A percentile compares a stretch with the other conserved stretches of the same genome.
phyloP scores from a whole-genome alignment of 306 rosid species.

The Mimosa bimucronata region DNA sequence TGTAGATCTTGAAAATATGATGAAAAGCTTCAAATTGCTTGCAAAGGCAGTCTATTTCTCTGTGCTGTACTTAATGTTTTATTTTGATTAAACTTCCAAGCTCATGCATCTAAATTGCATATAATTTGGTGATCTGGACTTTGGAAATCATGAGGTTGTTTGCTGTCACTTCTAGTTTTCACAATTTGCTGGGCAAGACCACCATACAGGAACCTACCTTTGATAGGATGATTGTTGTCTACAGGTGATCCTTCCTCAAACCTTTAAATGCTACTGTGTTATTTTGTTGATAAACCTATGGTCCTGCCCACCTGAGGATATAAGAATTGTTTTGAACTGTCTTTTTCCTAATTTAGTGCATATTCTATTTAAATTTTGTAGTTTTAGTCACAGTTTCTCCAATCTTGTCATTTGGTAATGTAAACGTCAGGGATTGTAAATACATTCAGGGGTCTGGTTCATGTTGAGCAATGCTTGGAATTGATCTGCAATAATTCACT shows the following conservation, averaged over 20 bases:
- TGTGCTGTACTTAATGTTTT: neutral
- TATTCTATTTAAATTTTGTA: neutral
- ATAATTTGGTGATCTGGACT: conserved; percentile 18
- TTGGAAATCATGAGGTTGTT: conserved; percentile 30
- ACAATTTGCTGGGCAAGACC: conserved; percentile 62
- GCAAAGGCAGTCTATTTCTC: neutral
- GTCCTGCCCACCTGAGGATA: neutral
- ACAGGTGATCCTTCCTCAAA: conserved; percentile 58
- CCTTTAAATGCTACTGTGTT: neutral
- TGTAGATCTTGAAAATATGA: neutral
- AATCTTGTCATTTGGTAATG: neutral
- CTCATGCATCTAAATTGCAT: conserved; percentile 15
- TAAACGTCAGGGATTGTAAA: neutral
- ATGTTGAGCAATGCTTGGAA: conserved; percentile 10
- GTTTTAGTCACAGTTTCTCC: neutral
- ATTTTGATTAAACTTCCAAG: neutral
- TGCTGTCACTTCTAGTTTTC: conserved; percentile 47
- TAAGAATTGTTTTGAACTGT: conserved; percentile 8
- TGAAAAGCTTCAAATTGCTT: conserved; percentile 1
- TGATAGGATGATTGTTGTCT: conserved; percentile 83
- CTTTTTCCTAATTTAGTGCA: neutral
- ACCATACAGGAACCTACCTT: conserved; percentile 92
- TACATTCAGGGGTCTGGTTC: neutral
- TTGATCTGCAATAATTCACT: neutral
- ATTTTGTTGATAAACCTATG: conserved; percentile 1